Evolutionary conservation across 495 filamentous ascomycete genomes (phyloP).

Genomic region (Penicillium pancosmium): DNA sequence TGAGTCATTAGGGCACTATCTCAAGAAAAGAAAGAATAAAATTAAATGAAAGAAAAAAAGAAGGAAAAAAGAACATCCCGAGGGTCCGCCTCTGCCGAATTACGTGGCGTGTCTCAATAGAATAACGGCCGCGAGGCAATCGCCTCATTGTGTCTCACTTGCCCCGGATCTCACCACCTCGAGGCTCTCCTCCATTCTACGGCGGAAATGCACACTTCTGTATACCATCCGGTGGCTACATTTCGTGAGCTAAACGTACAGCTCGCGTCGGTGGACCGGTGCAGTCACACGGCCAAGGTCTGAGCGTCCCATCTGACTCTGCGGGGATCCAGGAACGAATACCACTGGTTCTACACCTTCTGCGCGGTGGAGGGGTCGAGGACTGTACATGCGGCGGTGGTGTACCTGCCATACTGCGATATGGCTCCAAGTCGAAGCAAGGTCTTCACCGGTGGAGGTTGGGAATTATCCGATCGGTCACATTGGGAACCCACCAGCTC

Average conservation of each 20-base stretch:
- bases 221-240: slow-evolving; percentile 2
- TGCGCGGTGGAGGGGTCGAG: slow-evolving; percentile 2
- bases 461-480: slow-evolving; percentile 25
- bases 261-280: slow-evolving; percentile 14
- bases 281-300: slow-evolving; percentile 28
- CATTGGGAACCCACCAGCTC: slow-evolving; percentile 9
- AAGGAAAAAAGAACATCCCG: not conserved
- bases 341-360: slow-evolving; percentile 29
- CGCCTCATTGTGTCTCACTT: slow-evolving; percentile 6
- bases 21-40: not conserved
- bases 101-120: slow-evolving; percentile 5
- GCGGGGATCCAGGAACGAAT: slow-evolving; percentile 36
- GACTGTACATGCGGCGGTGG: slow-evolving; percentile 5
- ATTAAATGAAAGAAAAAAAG: not conserved
- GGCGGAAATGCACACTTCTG: not conserved
- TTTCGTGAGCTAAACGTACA: not conserved
- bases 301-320: slow-evolving; percentile 28
- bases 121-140: slow-evolving; percentile 4
- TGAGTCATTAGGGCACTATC: slow-evolving; percentile 7
- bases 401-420: slow-evolving; percentile 5
- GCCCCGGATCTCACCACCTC: slow-evolving; percentile 4
- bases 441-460: slow-evolving; percentile 1
- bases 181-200: not conserved
- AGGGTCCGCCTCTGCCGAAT: slow-evolving; percentile 2
- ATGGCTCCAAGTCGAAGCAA: not conserved